Conservation (phyloP, 768 basidiomycete genomes). For the Rhodotorula graminis region DNA sequence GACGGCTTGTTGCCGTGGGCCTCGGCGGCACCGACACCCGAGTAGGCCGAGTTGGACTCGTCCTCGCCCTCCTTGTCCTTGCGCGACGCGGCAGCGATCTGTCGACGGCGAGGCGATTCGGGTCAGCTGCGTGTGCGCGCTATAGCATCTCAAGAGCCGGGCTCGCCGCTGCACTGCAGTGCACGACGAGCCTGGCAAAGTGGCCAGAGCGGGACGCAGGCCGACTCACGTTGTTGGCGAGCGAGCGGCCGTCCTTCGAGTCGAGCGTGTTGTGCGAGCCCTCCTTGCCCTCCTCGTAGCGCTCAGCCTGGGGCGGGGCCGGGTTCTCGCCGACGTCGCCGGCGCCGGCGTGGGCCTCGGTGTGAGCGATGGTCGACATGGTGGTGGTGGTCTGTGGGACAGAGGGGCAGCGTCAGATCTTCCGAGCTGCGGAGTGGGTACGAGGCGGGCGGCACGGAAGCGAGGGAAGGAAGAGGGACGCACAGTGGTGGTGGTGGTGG, state of each 20-base stretch:
- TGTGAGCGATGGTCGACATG: slow-evolving; percentile 23
- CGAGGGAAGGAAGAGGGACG: background rate
- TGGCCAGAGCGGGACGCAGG: too few relatives aligned
- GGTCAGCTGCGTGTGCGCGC: too few relatives aligned
- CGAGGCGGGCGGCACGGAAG: background rate
- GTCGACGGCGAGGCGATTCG: too few relatives aligned
- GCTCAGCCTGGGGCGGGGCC: background rate
- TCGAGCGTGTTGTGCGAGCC: slow-evolving; percentile 25
- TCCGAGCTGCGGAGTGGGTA: background rate
- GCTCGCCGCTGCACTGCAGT: too few relatives aligned
- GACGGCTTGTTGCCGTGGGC: slow-evolving; percentile 31
- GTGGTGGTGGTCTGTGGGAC: background rate
- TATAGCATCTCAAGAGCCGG: too few relatives aligned
- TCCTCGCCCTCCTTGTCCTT: slow-evolving; percentile 11
- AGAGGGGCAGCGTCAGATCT: background rate
- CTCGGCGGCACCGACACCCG: slow-evolving; percentile 19
- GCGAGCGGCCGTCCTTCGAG: slow-evolving; percentile 26
- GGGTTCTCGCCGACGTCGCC: slow-evolving; percentile 34
- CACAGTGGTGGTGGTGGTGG: background rate
- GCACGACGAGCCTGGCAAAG: too few relatives aligned
- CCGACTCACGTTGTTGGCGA: slow-evolving; percentile 7
- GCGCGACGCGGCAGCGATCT: slow-evolving; percentile 32
- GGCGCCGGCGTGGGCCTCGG: slow-evolving; percentile 33
- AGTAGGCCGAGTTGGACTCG: background rate
- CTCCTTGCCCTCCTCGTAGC: slow-evolving; percentile 35